Percentiles rank a stretch among this genome's conserved stretches.
Evolutionary conservation across 1,284 basidiomycete species (phyloP).

Genomic region (Ceratobasidium papillatum): DNA sequence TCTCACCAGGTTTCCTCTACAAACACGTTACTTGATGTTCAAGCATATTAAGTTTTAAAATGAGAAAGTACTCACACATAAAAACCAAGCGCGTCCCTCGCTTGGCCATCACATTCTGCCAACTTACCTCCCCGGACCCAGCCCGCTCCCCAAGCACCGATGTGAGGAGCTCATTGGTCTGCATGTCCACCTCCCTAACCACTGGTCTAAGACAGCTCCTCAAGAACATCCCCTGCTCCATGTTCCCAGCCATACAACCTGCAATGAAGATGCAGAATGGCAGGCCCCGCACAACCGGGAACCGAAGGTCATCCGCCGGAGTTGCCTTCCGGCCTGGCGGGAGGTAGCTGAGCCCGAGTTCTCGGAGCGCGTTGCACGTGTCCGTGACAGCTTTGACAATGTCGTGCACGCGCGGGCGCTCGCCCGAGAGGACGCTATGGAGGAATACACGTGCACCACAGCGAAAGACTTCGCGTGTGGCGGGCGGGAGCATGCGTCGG

Average conservation of each 20-base stretch:
- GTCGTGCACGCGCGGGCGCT: conserved; percentile 38
- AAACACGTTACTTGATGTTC: neutral
- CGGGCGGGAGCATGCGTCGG: conserved; percentile 33
- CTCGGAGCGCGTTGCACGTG: conserved; percentile 32
- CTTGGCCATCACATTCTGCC: conserved; percentile 32
- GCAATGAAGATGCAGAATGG: conserved; percentile 39
- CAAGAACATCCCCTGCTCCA: conserved; percentile 39
- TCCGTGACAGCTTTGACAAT: conserved; percentile 22
- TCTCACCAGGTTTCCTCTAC: conserved; percentile 9
- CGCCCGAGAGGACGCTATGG: conserved; percentile 30
- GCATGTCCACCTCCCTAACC: conserved; percentile 37
- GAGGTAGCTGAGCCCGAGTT: conserved; percentile 38
- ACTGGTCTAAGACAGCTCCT: conserved; percentile 30
- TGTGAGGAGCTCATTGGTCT: conserved; percentile 30
- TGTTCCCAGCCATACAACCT: conserved; percentile 35
- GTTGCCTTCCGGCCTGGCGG: conserved; percentile 19
- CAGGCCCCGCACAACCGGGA: conserved; percentile 34
- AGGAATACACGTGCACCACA: conserved; percentile 29
- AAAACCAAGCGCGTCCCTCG: conserved; percentile 26
- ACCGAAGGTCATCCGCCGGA: conserved; percentile 30
- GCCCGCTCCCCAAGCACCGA: conserved; percentile 33
- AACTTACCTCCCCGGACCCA: conserved; percentile 26
- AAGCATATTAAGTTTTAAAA: neutral
- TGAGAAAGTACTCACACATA: conserved; percentile 14
- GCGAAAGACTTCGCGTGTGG: conserved; percentile 37